phyloP scores from a whole-genome alignment of 495 filamentous ascomycete species.

The Aspergillus bridgeri region DNA sequence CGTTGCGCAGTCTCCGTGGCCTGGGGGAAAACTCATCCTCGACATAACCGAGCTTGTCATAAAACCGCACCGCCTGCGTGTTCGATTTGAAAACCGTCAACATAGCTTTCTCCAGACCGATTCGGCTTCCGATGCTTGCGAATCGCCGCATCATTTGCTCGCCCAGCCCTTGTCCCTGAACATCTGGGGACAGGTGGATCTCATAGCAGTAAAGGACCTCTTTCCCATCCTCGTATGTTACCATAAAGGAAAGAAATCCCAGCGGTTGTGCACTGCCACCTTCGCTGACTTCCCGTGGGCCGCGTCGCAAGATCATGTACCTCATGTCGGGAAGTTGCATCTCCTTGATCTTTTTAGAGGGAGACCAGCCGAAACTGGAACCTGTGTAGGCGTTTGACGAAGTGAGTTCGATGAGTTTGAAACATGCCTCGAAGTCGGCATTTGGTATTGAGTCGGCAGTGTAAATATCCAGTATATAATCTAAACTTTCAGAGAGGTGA shows the following conservation, averaged over 20 bases:
- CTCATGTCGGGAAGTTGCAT: constrained; percentile 71
- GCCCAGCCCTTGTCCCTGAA: constrained; percentile 49
- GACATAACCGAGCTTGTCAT: constrained; percentile 63
- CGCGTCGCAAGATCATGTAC: constrained; percentile 57
- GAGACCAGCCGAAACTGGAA: constrained; percentile 67
- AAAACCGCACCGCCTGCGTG: constrained; percentile 57
- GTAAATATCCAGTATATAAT: constrained; percentile 33
- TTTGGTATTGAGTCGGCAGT: constrained; percentile 43
- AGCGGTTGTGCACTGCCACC: constrained; percentile 26
- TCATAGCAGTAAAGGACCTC: constrained; percentile 86
- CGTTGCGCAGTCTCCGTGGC: constrained; percentile 59
- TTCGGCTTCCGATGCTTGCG: constrained; percentile 39
- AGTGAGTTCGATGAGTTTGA: constrained; percentile 66
- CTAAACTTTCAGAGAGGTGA: not conserved
- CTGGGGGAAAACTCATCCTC: constrained; percentile 64
- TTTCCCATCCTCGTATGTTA: constrained; percentile 71
- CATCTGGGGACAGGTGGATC: constrained; percentile 61
- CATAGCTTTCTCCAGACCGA: constrained; percentile 70
- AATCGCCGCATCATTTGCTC: constrained; percentile 37
- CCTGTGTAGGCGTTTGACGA: constrained; percentile 62
- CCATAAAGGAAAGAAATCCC: constrained; percentile 80
- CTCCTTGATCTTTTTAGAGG: constrained; percentile 64
- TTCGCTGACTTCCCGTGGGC: constrained; percentile 8
- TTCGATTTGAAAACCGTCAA: constrained; percentile 78
- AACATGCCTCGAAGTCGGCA: constrained; percentile 62